Conservation (phyloP, 805 yeast genomes). For the Candida parachauliodes region DNA sequence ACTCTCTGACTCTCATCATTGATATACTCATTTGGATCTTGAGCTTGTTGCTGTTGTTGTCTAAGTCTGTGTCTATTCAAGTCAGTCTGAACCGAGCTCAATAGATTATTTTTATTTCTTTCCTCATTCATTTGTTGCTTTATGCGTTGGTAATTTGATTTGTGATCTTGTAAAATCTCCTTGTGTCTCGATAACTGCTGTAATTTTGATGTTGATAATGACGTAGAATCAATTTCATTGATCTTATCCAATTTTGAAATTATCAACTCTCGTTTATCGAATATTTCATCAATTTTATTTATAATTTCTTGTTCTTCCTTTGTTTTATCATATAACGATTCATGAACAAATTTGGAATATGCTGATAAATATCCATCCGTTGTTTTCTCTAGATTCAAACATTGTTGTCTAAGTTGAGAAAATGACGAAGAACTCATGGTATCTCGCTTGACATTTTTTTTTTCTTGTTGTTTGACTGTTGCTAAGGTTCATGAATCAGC, state of each 20-base stretch:
- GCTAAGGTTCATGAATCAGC: background rate
- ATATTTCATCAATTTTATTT: constrained; percentile 18
- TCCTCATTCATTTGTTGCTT: constrained; percentile 61
- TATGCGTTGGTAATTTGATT: constrained; percentile 58
- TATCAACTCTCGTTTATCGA: constrained; percentile 46
- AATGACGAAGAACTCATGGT: constrained; percentile 46
- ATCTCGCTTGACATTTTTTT: constrained; percentile 1
- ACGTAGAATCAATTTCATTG: constrained; percentile 48
- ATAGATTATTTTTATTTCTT: constrained; percentile 68
- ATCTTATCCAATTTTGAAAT: constrained; percentile 50
- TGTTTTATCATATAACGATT: constrained; percentile 12
- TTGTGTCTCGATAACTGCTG: constrained; percentile 82
- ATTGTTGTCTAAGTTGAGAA: constrained; percentile 64
- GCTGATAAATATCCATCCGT: constrained; percentile 54
- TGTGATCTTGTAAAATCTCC: constrained; percentile 71
- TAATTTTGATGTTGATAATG: constrained; percentile 65
- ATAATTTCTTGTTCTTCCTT: constrained; percentile 18
- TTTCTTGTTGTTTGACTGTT: background rate
- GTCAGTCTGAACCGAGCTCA: constrained; percentile 75
- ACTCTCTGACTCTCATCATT: constrained; percentile 73
- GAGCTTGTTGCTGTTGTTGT: constrained; percentile 8
- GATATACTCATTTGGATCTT: constrained; percentile 65
- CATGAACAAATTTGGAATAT: constrained; percentile 26
- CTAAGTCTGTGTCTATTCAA: constrained; percentile 61
- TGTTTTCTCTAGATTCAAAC: constrained; percentile 67